A percentile compares a stretch with the other conserved stretches of the same genome.
Conservation (phyloP, 495 filamentous ascomycete species). For the Pyronema domesticum region DNA sequence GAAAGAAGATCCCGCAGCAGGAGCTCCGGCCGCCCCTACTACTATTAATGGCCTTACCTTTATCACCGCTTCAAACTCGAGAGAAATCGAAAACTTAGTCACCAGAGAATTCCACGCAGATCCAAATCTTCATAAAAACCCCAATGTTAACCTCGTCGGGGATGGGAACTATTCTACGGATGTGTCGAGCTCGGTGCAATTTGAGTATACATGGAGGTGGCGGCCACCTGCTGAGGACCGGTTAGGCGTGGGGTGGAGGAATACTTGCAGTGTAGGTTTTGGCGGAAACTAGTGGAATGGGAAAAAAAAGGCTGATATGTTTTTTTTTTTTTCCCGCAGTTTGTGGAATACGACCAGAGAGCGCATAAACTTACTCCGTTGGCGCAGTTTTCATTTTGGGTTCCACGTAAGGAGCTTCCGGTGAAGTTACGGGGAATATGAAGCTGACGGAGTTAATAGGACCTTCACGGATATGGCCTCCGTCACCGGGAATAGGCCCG, state of each 20-base stretch:
- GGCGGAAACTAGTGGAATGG: not conserved
- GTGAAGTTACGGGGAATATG: not conserved
- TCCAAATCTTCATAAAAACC: slow-evolving; percentile 91
- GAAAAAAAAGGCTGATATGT: too few species aligned
- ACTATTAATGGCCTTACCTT: slow-evolving; percentile 79
- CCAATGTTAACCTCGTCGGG: slow-evolving; percentile 82
- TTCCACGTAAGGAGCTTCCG: slow-evolving; percentile 45
- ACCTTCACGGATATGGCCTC: slow-evolving; percentile 22
- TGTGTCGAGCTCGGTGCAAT: slow-evolving; percentile 64
- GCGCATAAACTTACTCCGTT: slow-evolving; percentile 77
- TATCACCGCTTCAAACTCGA: slow-evolving; percentile 65
- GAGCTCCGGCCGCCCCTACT: slow-evolving; percentile 36
- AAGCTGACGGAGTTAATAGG: slow-evolving; percentile 18
- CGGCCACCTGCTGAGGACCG: slow-evolving; percentile 74
- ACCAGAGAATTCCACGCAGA: slow-evolving; percentile 93
- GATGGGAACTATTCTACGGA: slow-evolving; percentile 52
- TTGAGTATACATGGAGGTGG: slow-evolving; percentile 95
- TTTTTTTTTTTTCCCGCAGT: slow-evolving; percentile 33
- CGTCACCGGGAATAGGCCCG: slow-evolving; percentile 33
- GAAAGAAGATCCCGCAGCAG: slow-evolving; percentile 35
- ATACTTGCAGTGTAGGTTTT: slow-evolving; percentile 59
- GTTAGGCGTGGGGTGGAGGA: slow-evolving; percentile 64
- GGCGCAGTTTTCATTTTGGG: slow-evolving; percentile 86
- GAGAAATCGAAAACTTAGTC: slow-evolving; percentile 81
- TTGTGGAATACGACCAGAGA: slow-evolving; percentile 89